Percentiles rank a stretch among this genome's conserved stretches.
Evolutionary conservation across 2,329 filamentous ascomycete species (phyloP).

Genomic region (Ilyonectria robusta): DNA sequence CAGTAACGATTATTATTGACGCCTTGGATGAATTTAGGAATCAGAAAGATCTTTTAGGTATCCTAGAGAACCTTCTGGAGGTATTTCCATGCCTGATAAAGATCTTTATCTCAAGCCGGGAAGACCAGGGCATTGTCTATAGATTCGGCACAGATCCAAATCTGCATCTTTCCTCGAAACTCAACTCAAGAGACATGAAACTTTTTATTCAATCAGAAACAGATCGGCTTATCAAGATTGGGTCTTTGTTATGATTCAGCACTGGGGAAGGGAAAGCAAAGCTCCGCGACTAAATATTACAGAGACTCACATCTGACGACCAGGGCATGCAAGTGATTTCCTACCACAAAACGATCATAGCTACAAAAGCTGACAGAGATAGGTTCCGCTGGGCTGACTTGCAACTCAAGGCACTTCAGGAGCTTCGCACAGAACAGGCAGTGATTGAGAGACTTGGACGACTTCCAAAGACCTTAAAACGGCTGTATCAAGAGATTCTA

Average conservation of each 20-base stretch:
- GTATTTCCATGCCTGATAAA: slow-evolving; percentile 11
- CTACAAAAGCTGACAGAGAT: not conserved
- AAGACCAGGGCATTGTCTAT: slow-evolving; percentile 6
- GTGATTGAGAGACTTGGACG: not conserved
- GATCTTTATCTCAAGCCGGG: slow-evolving; percentile 15
- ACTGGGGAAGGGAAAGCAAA: not conserved
- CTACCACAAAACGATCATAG: no score
- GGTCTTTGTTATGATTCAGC: slow-evolving; percentile 2
- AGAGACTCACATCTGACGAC: not conserved
- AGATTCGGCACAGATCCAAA: slow-evolving; percentile 7
- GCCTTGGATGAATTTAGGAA: slow-evolving; percentile 10
- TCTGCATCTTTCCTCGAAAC: slow-evolving; percentile 7
- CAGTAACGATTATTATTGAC: slow-evolving; percentile 10
- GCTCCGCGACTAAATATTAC: not conserved
- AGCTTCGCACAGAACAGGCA: not conserved
- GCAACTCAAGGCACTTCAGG: slow-evolving; percentile 4
- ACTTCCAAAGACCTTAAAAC: not conserved
- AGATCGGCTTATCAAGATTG: not conserved
- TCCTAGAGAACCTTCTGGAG: not conserved
- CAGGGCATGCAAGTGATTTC: slow-evolving; percentile 2
- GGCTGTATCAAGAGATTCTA: not conserved
- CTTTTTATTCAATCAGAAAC: slow-evolving; percentile 6
- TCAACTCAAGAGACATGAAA: slow-evolving; percentile 2
- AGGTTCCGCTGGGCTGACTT: slow-evolving; percentile 14
- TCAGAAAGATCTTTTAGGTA: not conserved